Evolutionary conservation across 148 eudicot species (phyloP), one percentile per base, ranked within the genome.

Genomic region (Dysphania ambrosioides): DNA sequence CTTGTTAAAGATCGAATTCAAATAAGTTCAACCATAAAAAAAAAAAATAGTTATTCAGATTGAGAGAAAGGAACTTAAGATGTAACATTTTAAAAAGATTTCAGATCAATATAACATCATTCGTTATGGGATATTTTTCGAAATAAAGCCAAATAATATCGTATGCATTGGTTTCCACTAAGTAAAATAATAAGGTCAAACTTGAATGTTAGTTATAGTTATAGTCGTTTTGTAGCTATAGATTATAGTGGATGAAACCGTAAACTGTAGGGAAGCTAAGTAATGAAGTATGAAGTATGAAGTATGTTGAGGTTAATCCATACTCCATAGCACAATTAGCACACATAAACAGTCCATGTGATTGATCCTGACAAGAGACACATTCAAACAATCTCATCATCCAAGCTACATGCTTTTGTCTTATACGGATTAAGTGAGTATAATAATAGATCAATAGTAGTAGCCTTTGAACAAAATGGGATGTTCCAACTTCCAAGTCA

Each of bases 291-390:
- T n/a, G n/a, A n/a, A n/a, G n/a, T n/a, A n/a, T n/a, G n/a, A n/a
- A 32, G 3, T 26, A 51, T 2, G 0, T 55, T 68, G 26, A 55
- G 57, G 30, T 70, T 32, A 49, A 71, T 55, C 57, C 72, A 56
- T 76, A 76, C 44, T 8, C 68, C 60, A 74, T 69, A 66, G 47
- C 29, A 60, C 58, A 42, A 31, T 69, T n/a, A 59, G 34, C 59
- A 23, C 1, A 35, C 15, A 47, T 15, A 2, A 47, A 21, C 6
- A 18, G 3, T 13, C 21, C 74, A 69, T 68, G 73, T 58, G 42
- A 40, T 40, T 40, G 19, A 12, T 23, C 31, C 53, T 35, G 49
- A 41, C 26, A 67, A 40, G 71, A 55, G 41, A n/a, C 71, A 67
- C 9, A 35, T 1, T 65, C 47, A 36, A 35, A n/a, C n/a, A n/a